Evolutionary conservation across 805 yeast genomes (phyloP).

Genomic region (Pichia paraexigua): DNA sequence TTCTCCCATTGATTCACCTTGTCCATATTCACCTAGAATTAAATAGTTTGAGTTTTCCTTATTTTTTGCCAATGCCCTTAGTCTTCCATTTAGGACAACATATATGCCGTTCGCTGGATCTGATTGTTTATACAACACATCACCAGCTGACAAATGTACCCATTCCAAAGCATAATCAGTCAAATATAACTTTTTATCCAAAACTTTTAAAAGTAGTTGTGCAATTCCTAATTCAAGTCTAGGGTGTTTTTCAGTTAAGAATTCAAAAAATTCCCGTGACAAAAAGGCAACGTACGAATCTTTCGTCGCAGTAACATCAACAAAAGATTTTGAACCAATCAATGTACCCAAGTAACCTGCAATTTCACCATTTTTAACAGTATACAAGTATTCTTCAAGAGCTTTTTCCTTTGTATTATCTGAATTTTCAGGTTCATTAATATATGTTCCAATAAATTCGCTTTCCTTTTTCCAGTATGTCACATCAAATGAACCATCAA

Average conservation of each 20-base stretch:
- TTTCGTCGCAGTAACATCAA: slow-evolving; percentile 53
- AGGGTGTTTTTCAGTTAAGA: slow-evolving; percentile 67
- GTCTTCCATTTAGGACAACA: slow-evolving; percentile 80
- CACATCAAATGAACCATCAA: slow-evolving; percentile 72
- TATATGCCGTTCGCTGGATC: slow-evolving; percentile 88
- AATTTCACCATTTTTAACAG: slow-evolving; percentile 67
- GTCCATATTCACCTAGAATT: slow-evolving; percentile 76
- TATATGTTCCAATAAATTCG: slow-evolving; percentile 10
- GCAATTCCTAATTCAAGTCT: slow-evolving; percentile 73
- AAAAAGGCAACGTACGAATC: slow-evolving; percentile 66
- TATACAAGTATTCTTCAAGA: slow-evolving; percentile 39
- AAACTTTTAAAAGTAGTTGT: slow-evolving; percentile 53
- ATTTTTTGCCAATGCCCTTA: slow-evolving; percentile 46
- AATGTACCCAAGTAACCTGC: slow-evolving; percentile 83
- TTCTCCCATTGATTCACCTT: slow-evolving; percentile 92
- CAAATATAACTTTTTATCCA: slow-evolving; percentile 60
- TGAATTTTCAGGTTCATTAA: slow-evolving; percentile 7
- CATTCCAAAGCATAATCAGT: slow-evolving; percentile 92
- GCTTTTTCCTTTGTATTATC: not conserved
- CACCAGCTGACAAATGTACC: slow-evolving; percentile 88
- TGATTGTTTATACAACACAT: slow-evolving; percentile 69
- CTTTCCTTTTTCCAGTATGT: slow-evolving; percentile 32
- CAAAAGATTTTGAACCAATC: slow-evolving; percentile 73
- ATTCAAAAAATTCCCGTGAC: slow-evolving; percentile 53
- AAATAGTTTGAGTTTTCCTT: slow-evolving; percentile 20